These are phyloP conservation scores for Colletotrichum tropicicola DNA, from an alignment of 2,329 filamentous ascomycete species.

Conservation along the genomic window DNA sequence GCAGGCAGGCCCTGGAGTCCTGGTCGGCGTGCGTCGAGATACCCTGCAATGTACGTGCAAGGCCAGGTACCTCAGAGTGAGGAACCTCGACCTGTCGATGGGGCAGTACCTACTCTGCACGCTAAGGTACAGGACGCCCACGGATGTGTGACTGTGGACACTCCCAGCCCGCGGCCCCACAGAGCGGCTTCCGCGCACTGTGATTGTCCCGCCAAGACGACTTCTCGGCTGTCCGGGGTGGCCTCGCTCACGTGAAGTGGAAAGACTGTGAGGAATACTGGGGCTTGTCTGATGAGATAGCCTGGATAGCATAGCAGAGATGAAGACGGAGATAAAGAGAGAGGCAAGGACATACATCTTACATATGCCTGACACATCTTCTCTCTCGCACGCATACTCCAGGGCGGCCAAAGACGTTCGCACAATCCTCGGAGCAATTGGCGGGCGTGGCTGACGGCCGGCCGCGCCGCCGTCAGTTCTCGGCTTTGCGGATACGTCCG, in stretches of 20 bases:
- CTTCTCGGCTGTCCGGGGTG: constrained; percentile 15
- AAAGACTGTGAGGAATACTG: constrained; percentile 21
- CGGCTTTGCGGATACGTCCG: not conserved
- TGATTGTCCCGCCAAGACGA: constrained; percentile 26
- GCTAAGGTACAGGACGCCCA: not conserved
- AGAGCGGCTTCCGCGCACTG: constrained; percentile 28
- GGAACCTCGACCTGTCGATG: not conserved
- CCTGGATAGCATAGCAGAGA: not conserved
- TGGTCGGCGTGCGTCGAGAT: too few species aligned
- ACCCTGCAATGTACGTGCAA: not conserved
- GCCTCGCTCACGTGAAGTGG: constrained; percentile 26
- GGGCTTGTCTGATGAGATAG: not conserved
- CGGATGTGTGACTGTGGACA: not conserved
- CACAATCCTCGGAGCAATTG: too few species aligned
- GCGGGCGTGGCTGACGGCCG: too few species aligned
- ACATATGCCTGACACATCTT: not conserved
- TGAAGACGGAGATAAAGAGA: not conserved
- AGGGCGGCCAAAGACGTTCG: too few species aligned
- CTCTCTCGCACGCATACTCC: too few species aligned
- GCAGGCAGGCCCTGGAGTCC: too few species aligned
- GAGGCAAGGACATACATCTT: not conserved
- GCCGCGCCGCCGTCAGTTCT: not conserved
- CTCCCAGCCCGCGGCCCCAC: constrained; percentile 20
- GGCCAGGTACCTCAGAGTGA: not conserved
- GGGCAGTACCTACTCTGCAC: not conserved